Conservation (phyloP, 2,329 filamentous ascomycete species). For the Ceratocystis huliohia region DNA sequence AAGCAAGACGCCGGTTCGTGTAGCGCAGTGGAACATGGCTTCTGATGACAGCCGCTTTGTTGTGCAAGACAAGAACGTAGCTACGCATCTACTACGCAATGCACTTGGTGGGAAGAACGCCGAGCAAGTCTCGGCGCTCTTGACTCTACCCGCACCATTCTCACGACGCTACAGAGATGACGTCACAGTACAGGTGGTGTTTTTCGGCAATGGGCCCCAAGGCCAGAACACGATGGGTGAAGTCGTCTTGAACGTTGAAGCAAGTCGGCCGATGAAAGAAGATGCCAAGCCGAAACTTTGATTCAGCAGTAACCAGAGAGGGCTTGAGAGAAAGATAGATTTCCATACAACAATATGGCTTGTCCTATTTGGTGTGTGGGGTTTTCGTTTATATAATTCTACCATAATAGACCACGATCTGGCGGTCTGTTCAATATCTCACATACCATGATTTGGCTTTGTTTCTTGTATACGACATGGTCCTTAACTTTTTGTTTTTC, state of each 20-base stretch:
- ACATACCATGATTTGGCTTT: not conserved
- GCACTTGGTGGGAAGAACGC: conserved; percentile 85
- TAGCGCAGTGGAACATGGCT: conserved; percentile 79
- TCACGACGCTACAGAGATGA: conserved; percentile 89
- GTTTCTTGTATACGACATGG: not conserved
- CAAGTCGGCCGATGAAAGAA: conserved; percentile 39
- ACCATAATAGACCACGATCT: not conserved
- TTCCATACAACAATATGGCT: not conserved
- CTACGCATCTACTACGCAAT: conserved; percentile 89
- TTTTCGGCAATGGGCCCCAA: conserved; percentile 66
- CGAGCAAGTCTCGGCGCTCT: conserved; percentile 82
- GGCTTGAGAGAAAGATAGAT: not conserved
- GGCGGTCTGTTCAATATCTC: not conserved
- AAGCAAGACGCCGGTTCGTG: conserved; percentile 67
- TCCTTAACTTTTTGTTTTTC: not conserved
- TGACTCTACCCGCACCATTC: conserved; percentile 84
- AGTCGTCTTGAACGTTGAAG: conserved; percentile 74
- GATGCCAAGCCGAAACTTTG: conserved; percentile 32
- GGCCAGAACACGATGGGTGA: conserved; percentile 52
- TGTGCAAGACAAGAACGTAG: conserved; percentile 88
- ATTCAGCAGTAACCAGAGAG: not conserved
- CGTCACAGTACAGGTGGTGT: conserved; percentile 93
- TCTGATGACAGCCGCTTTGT: conserved; percentile 71
- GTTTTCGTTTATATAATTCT: not conserved
- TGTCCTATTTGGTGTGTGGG: not conserved